Evolutionary conservation across 345 rosid genomes (phyloP).

Genomic region (Populus ilicifolia): DNA sequence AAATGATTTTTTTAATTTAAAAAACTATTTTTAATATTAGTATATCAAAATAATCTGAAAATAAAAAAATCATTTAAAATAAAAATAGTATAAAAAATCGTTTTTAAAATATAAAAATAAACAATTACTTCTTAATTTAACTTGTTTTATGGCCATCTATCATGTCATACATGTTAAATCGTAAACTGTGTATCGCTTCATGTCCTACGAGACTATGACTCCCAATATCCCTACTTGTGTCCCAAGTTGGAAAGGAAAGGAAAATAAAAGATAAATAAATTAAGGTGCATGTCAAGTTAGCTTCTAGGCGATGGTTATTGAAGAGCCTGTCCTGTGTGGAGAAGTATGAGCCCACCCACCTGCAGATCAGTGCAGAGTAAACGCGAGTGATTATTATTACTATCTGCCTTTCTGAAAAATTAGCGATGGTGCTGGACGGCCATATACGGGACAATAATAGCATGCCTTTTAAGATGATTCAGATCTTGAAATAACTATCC

Average conservation of each 20-base stretch:
- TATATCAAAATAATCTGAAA: accelerated
- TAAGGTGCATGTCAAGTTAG: not conserved
- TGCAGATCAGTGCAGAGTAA: not conserved
- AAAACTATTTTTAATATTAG: too few relatives aligned
- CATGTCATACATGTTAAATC: slow-evolving; percentile 8
- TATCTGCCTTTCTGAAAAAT: not conserved
- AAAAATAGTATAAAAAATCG: too few relatives aligned
- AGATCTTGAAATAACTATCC: not conserved
- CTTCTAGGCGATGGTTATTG: not conserved
- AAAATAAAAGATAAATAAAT: not conserved
- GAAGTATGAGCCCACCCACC: not conserved
- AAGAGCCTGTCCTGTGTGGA: not conserved
- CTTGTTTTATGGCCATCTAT: not conserved
- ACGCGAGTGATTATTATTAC: not conserved
- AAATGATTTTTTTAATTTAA: too few relatives aligned
- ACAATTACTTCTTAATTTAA: too few relatives aligned
- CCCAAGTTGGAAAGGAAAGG: not conserved
- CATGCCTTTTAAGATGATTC: not conserved
- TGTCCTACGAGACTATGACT: too few relatives aligned
- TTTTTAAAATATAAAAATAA: too few relatives aligned
- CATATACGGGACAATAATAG: not conserved
- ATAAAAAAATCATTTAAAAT: too few relatives aligned
- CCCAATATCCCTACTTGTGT: not conserved
- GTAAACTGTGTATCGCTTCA: not conserved
- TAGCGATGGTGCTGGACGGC: not conserved